Conservation (phyloP, 306 rosid genomes). For the Cicer pinnatifidum region DNA sequence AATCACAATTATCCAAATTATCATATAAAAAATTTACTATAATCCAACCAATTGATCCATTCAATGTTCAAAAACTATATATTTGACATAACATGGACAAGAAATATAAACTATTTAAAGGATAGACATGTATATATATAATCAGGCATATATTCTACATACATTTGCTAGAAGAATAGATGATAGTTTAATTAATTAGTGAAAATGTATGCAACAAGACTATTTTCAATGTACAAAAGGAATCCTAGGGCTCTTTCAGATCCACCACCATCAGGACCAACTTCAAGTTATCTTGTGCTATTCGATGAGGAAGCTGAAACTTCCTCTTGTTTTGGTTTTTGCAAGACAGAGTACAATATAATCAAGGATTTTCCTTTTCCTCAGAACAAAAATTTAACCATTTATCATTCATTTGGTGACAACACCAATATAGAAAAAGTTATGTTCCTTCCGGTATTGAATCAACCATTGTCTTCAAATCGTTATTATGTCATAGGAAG, state of each 20-base stretch:
- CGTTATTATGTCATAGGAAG: slow-evolving; percentile 61
- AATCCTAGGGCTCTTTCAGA: slow-evolving; percentile 38
- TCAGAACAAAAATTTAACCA: slow-evolving; percentile 48
- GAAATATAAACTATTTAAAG: background rate
- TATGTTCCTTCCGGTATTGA: slow-evolving; percentile 64
- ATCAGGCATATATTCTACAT: background rate
- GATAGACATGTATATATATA: background rate
- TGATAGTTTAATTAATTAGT: background rate
- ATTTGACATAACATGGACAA: background rate
- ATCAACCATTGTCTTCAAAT: slow-evolving; percentile 61
- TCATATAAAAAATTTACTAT: no score
- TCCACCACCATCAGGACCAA: slow-evolving; percentile 49
- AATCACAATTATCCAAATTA: no score
- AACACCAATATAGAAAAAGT: background rate
- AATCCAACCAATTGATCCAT: background rate
- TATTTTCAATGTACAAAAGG: slow-evolving; percentile 45
- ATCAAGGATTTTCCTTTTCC: slow-evolving; percentile 51
- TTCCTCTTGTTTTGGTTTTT: slow-evolving; percentile 34
- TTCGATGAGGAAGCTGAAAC: slow-evolving; percentile 48
- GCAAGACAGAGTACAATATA: background rate
- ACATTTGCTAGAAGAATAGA: no score
- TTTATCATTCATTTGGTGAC: background rate
- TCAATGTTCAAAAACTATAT: background rate
- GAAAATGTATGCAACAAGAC: slow-evolving; percentile 54
- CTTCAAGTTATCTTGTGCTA: slow-evolving; percentile 48